Evolutionary conservation across 2,329 filamentous ascomycete species (phyloP).

Genomic region (Ophiobolus disseminans): DNA sequence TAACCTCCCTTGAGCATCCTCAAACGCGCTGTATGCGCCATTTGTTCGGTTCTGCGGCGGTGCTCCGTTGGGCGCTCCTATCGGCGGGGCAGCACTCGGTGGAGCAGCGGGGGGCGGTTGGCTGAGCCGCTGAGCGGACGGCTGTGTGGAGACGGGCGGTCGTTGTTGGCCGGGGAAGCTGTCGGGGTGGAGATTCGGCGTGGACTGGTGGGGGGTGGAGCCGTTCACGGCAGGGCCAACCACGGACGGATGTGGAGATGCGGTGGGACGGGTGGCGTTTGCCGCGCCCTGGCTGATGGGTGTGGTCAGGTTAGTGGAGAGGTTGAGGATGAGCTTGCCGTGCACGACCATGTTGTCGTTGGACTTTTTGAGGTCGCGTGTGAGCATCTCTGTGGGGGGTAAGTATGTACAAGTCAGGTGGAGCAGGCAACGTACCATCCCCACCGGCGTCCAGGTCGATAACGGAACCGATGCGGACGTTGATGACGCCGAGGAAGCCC

Average conservation of each 20-base stretch:
- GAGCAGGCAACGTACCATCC: conserved; percentile 71
- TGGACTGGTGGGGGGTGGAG: conserved; percentile 51
- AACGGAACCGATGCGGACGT: conserved; percentile 92
- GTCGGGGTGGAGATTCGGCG: conserved; percentile 46
- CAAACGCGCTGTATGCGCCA: conserved; percentile 80
- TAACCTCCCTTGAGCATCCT: conserved; percentile 91
- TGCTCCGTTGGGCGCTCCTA: conserved; percentile 37
- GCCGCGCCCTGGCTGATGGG: conserved; percentile 66
- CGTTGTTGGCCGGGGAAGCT: conserved; percentile 46
- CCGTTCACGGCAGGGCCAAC: conserved; percentile 45
- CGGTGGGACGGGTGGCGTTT: conserved; percentile 48
- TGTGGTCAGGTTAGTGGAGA: conserved; percentile 84
- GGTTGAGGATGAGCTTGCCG: conserved; percentile 94
- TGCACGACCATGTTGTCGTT: conserved; percentile 98
- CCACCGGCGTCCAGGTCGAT: conserved; percentile 88
- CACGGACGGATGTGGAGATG: conserved; percentile 47
- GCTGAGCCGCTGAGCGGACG: conserved; percentile 36
- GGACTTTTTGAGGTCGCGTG: conserved; percentile 94
- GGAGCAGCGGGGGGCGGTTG: conserved; percentile 40
- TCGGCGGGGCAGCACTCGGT: conserved; percentile 54
- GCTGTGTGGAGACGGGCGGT: conserved; percentile 29
- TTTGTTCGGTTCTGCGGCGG: conserved; percentile 52
- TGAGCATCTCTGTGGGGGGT: conserved; percentile 81
- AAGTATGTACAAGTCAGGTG: conserved; percentile 3
- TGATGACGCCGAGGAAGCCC: conserved; percentile 96